Percentiles rank a stretch among this genome's conserved stretches.
Conservation (phyloP, 208 protist species). For the Leishmania turanica region DNA sequence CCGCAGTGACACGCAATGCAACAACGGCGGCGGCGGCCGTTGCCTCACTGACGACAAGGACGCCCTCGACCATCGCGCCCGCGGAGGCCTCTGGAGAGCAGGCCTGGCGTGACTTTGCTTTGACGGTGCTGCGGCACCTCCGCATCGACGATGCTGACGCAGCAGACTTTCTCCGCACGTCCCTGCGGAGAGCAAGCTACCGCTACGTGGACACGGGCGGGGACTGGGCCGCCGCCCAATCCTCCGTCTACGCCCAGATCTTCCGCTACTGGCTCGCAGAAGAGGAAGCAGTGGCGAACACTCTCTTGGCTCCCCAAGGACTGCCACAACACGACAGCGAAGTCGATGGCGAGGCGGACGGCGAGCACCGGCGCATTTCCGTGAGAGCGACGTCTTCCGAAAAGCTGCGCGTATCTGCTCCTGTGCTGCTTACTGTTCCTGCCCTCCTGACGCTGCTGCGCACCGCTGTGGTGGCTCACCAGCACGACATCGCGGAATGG, state of each 20-base stretch:
- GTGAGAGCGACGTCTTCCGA: not conserved
- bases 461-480: conserved; percentile 24
- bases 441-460: conserved; percentile 29
- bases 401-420: not conserved
- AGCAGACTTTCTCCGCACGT: conserved; percentile 3
- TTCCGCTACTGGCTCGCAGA: conserved; percentile 23
- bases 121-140: conserved; percentile 14
- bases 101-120: conserved; percentile 14
- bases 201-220: conserved; percentile 20
- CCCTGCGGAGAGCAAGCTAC: conserved; percentile 19
- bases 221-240: conserved; percentile 24
- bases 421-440: conserved; percentile 12
- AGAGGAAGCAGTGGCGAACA: not conserved
- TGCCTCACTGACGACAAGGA: not conserved
- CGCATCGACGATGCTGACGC: conserved; percentile 9
- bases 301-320: conserved; percentile 1
- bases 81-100: not conserved
- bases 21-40: not conserved
- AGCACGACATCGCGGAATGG: conserved; percentile 37
- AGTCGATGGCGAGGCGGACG: not conserved
- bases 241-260: conserved; percentile 20
- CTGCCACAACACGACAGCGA: not conserved
- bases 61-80: not conserved
- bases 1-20: not conserved
- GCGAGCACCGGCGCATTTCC: not conserved